Conservation (phyloP, 2,329 filamentous ascomycete species). For the Akanthomyces dipterigenus region DNA sequence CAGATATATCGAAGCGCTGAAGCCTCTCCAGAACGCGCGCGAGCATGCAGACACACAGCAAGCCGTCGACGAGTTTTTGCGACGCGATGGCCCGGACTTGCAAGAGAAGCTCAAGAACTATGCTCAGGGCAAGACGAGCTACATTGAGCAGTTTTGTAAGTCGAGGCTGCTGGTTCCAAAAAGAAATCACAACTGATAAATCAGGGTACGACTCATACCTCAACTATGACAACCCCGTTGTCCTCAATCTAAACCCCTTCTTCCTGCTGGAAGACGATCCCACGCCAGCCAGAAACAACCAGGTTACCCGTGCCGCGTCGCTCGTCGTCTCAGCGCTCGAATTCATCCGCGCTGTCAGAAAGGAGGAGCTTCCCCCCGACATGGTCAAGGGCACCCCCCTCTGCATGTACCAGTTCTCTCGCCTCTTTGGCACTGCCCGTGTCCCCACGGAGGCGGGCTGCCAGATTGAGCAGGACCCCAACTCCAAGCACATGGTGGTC, state of each 20-base stretch:
- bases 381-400: constrained; percentile 75
- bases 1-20: constrained; percentile 72
- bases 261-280: constrained; percentile 97
- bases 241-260: constrained; percentile 95
- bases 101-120: constrained; percentile 89
- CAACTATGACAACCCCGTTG: constrained; percentile 95
- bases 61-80: constrained; percentile 78
- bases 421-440: constrained; percentile 88
- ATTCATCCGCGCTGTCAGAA: constrained; percentile 87
- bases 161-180: constrained; percentile 15
- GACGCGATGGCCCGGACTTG: constrained; percentile 70
- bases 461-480: constrained; percentile 88
- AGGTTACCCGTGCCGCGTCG: constrained; percentile 89
- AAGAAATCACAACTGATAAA: not conserved
- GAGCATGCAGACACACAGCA: constrained; percentile 78
- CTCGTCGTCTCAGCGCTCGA: constrained; percentile 83
- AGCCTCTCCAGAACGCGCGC: constrained; percentile 70
- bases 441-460: constrained; percentile 93
- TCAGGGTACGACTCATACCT: constrained; percentile 97
- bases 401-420: constrained; percentile 97
- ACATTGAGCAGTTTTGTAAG: constrained; percentile 98
- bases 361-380: constrained; percentile 88
- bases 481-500: constrained; percentile 89
- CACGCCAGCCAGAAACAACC: constrained; percentile 91
- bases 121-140: constrained; percentile 84